Evolutionary conservation across 495 filamentous ascomycete species (phyloP).

Genomic region (Penicillium silybi): DNA sequence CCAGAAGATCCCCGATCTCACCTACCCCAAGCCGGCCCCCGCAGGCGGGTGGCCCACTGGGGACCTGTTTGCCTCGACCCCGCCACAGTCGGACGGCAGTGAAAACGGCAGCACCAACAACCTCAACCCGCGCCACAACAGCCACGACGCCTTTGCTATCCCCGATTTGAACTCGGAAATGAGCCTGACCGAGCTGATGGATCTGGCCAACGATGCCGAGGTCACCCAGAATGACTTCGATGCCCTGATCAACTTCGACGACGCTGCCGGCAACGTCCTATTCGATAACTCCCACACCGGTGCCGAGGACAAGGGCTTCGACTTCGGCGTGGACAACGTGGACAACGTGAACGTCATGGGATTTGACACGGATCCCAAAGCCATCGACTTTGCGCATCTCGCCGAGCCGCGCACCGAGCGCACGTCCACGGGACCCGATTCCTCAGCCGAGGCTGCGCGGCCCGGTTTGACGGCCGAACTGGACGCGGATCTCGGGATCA

Average conservation of each 20-base stretch:
- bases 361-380: conserved; percentile 31
- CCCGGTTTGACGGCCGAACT: conserved; percentile 20
- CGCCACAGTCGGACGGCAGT: conserved; percentile 42
- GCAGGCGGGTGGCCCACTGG: conserved; percentile 15
- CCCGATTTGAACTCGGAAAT: conserved; percentile 34
- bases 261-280: conserved; percentile 36
- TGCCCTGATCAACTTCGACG: conserved; percentile 47
- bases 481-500: conserved; percentile 33
- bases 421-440: conserved; percentile 3
- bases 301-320: conserved; percentile 18
- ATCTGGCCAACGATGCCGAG: conserved; percentile 45
- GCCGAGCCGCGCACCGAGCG: conserved; percentile 6
- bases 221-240: conserved; percentile 51
- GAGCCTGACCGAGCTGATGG: conserved; percentile 45
- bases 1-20: conserved; percentile 42
- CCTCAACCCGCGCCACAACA: conserved; percentile 31
- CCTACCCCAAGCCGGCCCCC: conserved; percentile 32
- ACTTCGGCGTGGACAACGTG: conserved; percentile 27
- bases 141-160: conserved; percentile 32
- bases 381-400: conserved; percentile 23
- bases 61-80: conserved; percentile 38
- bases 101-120: conserved; percentile 45
- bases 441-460: conserved; percentile 18
- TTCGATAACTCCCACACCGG: conserved; percentile 27
- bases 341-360: conserved; percentile 26